Conservation (phyloP, 495 filamentous ascomycete genomes). For the Aspergillus diversus region DNA sequence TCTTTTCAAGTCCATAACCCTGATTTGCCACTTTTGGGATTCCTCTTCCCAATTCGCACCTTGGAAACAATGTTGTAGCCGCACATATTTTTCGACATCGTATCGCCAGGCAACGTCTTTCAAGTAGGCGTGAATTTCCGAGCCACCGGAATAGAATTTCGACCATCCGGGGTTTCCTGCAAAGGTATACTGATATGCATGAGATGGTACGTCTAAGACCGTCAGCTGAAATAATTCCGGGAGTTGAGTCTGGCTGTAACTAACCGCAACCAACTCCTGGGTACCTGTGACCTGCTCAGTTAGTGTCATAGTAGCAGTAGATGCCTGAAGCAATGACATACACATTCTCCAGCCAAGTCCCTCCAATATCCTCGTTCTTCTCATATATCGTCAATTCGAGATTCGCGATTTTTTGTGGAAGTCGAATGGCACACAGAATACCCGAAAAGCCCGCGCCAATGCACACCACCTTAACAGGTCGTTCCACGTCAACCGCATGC, state of each 20-base stretch:
- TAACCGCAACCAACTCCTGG: slow-evolving; percentile 55
- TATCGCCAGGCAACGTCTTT: background rate
- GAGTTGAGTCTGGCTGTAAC: no score
- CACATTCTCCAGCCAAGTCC: slow-evolving; percentile 67
- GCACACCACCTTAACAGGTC: slow-evolving; percentile 16
- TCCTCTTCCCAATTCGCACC: slow-evolving; percentile 1
- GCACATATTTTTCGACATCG: background rate
- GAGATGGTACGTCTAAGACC: slow-evolving; percentile 20
- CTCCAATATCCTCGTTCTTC: slow-evolving; percentile 69
- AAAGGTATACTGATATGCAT: slow-evolving; percentile 45
- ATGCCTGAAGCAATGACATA: background rate
- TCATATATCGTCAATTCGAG: slow-evolving; percentile 69
- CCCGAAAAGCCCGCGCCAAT: slow-evolving; percentile 27
- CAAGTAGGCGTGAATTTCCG: background rate
- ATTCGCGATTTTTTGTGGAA: slow-evolving; percentile 38
- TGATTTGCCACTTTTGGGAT: slow-evolving; percentile 27
- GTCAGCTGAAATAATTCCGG: no score
- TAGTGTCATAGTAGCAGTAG: background rate
- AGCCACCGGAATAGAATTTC: background rate
- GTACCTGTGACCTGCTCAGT: slow-evolving; percentile 39
- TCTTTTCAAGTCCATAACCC: no score
- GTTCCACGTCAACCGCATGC: background rate
- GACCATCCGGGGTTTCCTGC: background rate
- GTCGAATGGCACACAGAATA: slow-evolving; percentile 3
- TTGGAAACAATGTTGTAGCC: background rate